Evolutionary conservation across 345 rosid species (phyloP).

Genomic region (Erodium maritimum): DNA sequence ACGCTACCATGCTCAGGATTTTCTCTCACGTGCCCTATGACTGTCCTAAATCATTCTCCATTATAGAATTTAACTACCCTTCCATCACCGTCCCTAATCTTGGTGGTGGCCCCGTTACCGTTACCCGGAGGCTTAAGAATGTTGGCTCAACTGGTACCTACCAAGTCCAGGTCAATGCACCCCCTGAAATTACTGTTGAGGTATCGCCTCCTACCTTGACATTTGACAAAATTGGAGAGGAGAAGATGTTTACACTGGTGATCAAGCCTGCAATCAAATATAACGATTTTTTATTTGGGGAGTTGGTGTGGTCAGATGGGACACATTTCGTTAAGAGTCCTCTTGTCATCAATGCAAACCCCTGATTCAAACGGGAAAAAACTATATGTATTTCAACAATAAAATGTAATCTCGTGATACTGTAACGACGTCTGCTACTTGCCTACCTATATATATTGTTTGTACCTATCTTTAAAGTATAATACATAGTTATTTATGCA

Average conservation of each 20-base stretch:
- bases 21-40: conserved; percentile 12
- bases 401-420: too few species aligned
- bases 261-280: too few species aligned
- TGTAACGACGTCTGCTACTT: too few species aligned
- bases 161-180: conserved; percentile 13
- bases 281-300: too few species aligned
- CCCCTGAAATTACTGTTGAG: conserved; percentile 15
- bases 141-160: conserved; percentile 35
- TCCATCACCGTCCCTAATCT: conserved; percentile 29
- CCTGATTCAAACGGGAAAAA: too few species aligned
- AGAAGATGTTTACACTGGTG: conserved; percentile 19
- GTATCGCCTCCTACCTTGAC: conserved; percentile 23
- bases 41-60: conserved; percentile 17
- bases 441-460: too few species aligned
- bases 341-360: too few species aligned
- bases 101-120: not conserved
- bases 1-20: conserved; percentile 4
- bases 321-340: too few species aligned
- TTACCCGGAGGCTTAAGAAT: conserved; percentile 29
- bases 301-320: too few species aligned
- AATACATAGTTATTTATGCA: too few species aligned
- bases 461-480: too few species aligned
- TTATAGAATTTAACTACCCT: conserved; percentile 41
- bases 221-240: conserved; percentile 25
- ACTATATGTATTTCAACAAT: too few species aligned